These are phyloP conservation scores for Annulohypoxylon maeteangense DNA, from an alignment of 495 filamentous ascomycete genomes.

Conservation along the genomic window DNA sequence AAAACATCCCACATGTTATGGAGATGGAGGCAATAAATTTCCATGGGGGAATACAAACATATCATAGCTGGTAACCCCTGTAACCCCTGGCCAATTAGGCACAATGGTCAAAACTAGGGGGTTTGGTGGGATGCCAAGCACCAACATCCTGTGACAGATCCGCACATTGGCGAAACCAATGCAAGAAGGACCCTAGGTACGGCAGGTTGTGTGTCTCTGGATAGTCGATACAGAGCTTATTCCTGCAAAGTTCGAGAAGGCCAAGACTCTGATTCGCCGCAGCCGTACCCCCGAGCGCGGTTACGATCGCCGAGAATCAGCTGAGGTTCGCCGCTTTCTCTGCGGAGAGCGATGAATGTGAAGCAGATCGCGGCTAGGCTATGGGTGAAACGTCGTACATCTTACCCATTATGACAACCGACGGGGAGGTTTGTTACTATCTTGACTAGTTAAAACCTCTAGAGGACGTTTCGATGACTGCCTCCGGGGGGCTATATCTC, in stretches of 20 bases:
- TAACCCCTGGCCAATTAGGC: slow-evolving; percentile 23
- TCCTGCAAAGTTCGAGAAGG: slow-evolving; percentile 14
- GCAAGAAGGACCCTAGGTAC: slow-evolving; percentile 21
- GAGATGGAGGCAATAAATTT: not conserved
- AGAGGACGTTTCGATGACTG: not conserved
- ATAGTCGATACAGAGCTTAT: not conserved
- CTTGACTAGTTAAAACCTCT: not conserved
- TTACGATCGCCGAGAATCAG: slow-evolving; percentile 42
- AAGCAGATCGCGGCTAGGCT: slow-evolving; percentile 31
- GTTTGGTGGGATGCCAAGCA: slow-evolving; percentile 32
- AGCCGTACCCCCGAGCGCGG: slow-evolving; percentile 32
- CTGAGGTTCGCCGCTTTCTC: slow-evolving; percentile 31
- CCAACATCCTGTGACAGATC: slow-evolving; percentile 41
- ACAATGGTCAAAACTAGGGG: slow-evolving; percentile 23
- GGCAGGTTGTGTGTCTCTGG: slow-evolving; percentile 7
- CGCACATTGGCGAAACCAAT: slow-evolving; percentile 41
- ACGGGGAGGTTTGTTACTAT: not conserved
- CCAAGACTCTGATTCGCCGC: slow-evolving; percentile 31
- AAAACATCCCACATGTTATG: not conserved
- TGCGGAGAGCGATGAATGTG: slow-evolving; percentile 4
- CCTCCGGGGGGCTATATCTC: not conserved
- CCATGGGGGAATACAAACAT: slow-evolving; percentile 6
- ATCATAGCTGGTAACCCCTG: slow-evolving; percentile 12
- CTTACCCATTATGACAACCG: slow-evolving; percentile 4
- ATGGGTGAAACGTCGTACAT: slow-evolving; percentile 33